These are phyloP conservation scores for Leccinum fibrillosum DNA, from an alignment of 768 basidiomycete species.

Conservation along the genomic window DNA sequence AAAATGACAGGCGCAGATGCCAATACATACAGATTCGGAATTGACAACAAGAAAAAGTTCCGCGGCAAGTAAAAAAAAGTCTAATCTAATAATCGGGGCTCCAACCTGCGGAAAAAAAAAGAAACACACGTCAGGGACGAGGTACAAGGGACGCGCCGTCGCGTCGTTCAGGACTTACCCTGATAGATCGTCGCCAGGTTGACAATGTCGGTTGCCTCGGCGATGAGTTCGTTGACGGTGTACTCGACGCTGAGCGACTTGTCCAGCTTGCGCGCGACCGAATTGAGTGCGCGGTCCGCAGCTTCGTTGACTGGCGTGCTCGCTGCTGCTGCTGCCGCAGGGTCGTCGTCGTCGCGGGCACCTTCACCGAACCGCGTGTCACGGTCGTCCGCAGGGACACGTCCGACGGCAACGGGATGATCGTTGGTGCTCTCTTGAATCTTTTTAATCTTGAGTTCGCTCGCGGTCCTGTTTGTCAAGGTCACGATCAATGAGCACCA, in stretches of 20 bases:
- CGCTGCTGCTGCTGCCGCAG: slow-evolving; percentile 36
- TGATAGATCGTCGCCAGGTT: slow-evolving; percentile 78
- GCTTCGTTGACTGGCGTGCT: slow-evolving; percentile 76
- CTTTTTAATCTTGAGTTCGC: slow-evolving; percentile 67
- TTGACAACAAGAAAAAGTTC: background rate
- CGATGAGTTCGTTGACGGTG: slow-evolving; percentile 89
- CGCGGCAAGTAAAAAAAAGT: background rate
- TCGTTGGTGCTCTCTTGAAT: slow-evolving; percentile 46
- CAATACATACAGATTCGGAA: background rate
- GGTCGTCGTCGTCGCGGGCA: slow-evolving; percentile 42
- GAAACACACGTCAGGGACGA: background rate
- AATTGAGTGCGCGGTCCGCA: slow-evolving; percentile 83
- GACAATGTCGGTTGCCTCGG: slow-evolving; percentile 74
- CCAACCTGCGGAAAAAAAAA: slow-evolving; percentile 34
- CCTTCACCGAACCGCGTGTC: slow-evolving; percentile 30
- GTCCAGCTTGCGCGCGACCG: slow-evolving; percentile 80
- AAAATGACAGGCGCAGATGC: background rate
- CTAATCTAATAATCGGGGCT: slow-evolving; percentile 35
- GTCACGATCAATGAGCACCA: background rate
- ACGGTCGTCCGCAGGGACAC: slow-evolving; percentile 16
- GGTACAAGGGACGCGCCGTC: background rate
- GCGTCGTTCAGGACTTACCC: slow-evolving; percentile 42
- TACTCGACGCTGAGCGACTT: slow-evolving; percentile 87
- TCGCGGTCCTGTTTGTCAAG: slow-evolving; percentile 59
- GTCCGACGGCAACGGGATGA: slow-evolving; percentile 21